Evolutionary conservation across 768 basidiomycete species (phyloP).

Genomic region (Hydnum rufescens): DNA sequence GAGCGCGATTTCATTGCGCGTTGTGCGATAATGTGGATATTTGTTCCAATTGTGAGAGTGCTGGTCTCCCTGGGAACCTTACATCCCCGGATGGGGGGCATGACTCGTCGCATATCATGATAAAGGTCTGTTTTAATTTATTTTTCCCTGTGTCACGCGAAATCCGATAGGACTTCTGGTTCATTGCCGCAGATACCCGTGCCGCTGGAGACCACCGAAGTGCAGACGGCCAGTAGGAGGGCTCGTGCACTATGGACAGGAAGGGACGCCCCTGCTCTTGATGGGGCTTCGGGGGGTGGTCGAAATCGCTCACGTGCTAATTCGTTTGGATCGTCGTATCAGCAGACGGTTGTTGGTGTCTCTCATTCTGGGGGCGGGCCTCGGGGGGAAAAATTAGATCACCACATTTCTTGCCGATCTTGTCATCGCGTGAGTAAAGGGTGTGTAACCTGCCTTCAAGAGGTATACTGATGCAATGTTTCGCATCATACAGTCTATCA

Average conservation of each 20-base stretch:
- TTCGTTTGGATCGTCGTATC: slow-evolving; percentile 42
- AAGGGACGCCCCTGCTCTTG: slow-evolving; percentile 46
- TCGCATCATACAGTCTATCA: slow-evolving; percentile 31
- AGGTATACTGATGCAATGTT: neutral
- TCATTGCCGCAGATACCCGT: slow-evolving; percentile 50
- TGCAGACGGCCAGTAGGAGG: slow-evolving; percentile 52
- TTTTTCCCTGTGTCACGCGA: slow-evolving; percentile 4
- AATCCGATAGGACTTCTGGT: neutral
- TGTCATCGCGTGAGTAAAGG: slow-evolving; percentile 35
- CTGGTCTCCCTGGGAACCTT: slow-evolving; percentile 65
- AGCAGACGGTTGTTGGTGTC: slow-evolving; percentile 42
- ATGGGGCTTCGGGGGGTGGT: slow-evolving; percentile 19
- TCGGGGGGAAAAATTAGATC: slow-evolving; percentile 23
- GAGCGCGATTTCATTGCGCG: slow-evolving; percentile 83
- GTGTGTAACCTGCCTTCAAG: neutral
- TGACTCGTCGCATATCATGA: slow-evolving; percentile 74
- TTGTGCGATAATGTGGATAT: slow-evolving; percentile 73
- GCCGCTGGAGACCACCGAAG: slow-evolving; percentile 52
- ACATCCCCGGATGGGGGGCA: slow-evolving; percentile 63
- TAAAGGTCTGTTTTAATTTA: slow-evolving; percentile 41
- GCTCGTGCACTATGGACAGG: slow-evolving; percentile 61
- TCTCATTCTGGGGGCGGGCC: neutral
- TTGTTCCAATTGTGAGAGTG: slow-evolving; percentile 72
- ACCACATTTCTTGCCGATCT: slow-evolving; percentile 38
- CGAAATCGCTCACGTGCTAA: slow-evolving; percentile 18